These are phyloP conservation scores for Sparassis latifolia DNA, from an alignment of 1,284 basidiomycete genomes.

Conservation along the genomic window DNA sequence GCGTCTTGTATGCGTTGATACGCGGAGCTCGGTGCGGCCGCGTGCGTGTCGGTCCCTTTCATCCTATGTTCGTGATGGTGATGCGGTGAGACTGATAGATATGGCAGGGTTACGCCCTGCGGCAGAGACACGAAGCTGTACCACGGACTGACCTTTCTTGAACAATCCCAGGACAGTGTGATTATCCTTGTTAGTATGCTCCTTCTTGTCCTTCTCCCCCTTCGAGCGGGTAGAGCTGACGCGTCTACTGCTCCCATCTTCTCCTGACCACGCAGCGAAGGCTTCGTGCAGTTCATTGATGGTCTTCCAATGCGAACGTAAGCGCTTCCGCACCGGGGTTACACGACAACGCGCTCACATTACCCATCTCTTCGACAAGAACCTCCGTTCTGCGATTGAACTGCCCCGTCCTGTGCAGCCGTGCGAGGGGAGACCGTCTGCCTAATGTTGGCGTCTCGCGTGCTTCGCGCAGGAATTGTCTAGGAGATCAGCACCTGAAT, in stretches of 20 bases:
- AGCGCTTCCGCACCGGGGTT: background rate
- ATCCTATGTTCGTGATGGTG: slow-evolving; percentile 9
- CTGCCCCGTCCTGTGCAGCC: slow-evolving; percentile 19
- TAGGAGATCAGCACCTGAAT: slow-evolving; percentile 18
- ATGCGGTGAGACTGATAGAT: slow-evolving; percentile 9
- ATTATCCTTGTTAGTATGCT: slow-evolving; percentile 20
- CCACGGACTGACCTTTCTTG: slow-evolving; percentile 24
- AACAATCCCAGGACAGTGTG: slow-evolving; percentile 22
- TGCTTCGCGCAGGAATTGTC: slow-evolving; percentile 50
- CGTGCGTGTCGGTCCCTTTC: background rate
- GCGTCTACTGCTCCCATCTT: slow-evolving; percentile 17
- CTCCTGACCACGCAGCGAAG: slow-evolving; percentile 16
- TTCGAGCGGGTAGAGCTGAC: slow-evolving; percentile 10
- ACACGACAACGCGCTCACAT: slow-evolving; percentile 22
- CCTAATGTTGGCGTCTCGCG: slow-evolving; percentile 30
- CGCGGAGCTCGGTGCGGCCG: slow-evolving; percentile 14
- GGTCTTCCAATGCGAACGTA: slow-evolving; percentile 15
- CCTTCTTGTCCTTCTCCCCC: slow-evolving; percentile 18
- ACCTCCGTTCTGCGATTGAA: slow-evolving; percentile 37
- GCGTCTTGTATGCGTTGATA: slow-evolving; percentile 37
- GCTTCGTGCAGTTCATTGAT: slow-evolving; percentile 23
- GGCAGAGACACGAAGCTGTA: background rate
- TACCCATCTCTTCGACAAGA: slow-evolving; percentile 57
- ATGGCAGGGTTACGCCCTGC: background rate
- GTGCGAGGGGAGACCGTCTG: slow-evolving; percentile 39